Conservation (phyloP, 805 yeast genomes). For the Candida koratica region DNA sequence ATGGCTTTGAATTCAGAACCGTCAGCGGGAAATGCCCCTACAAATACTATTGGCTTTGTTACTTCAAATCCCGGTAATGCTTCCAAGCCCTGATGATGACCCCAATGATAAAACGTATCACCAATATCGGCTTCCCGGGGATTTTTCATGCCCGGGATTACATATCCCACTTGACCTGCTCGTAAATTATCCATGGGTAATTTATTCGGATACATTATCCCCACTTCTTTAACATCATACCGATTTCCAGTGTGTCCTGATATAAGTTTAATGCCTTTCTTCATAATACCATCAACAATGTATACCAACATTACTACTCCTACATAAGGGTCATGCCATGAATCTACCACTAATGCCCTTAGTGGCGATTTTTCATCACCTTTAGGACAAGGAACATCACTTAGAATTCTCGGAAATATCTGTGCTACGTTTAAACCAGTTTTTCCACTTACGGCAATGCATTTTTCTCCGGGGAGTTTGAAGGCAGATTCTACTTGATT, state of each 20-base stretch:
- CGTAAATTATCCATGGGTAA: constrained; percentile 56
- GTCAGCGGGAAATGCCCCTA: constrained; percentile 96
- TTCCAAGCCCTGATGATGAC: constrained; percentile 53
- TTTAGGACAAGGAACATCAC: constrained; percentile 73
- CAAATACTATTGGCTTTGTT: constrained; percentile 97
- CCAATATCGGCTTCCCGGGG: constrained; percentile 86
- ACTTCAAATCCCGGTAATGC: constrained; percentile 94
- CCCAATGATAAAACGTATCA: constrained; percentile 73
- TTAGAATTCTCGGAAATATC: constrained; percentile 78
- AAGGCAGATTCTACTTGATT: constrained; percentile 84
- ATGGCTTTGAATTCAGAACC: constrained; percentile 83
- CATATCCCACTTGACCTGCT: constrained; percentile 94
- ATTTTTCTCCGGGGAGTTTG: constrained; percentile 70
- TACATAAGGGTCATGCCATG: constrained; percentile 92
- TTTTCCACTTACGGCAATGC: constrained; percentile 86
- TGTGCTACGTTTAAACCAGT: constrained; percentile 77
- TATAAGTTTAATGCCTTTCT: constrained; percentile 68
- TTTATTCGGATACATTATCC: constrained; percentile 92
- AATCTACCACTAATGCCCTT: constrained; percentile 83
- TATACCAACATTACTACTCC: constrained; percentile 87
- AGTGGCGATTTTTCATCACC: constrained; percentile 54
- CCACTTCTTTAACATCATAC: constrained; percentile 89
- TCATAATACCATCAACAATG: constrained; percentile 77
- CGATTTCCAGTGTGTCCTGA: constrained; percentile 73
- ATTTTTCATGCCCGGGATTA: constrained; percentile 91